A percentile compares a stretch with the other conserved stretches of the same genome.
phyloP scores from a whole-genome alignment of 371 early-diverging fungal genomes.

The Apophysomyces trapeziformis region DNA sequence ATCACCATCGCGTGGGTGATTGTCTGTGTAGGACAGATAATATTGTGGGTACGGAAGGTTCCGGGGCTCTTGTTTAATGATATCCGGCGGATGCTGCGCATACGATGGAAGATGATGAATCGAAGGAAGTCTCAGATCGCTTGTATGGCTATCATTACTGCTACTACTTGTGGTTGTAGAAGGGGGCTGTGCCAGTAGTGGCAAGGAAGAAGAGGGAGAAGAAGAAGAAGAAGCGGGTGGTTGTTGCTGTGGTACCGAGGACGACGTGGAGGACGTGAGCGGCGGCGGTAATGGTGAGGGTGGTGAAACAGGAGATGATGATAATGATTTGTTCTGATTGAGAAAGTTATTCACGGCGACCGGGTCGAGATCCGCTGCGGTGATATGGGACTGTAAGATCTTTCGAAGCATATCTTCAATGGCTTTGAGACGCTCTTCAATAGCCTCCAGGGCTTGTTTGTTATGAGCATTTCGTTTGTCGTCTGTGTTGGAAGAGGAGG shows the following conservation, averaged over 20 bases:
- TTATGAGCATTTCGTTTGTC: constrained; percentile 34
- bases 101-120: constrained; percentile 35
- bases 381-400: constrained; percentile 26
- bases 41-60: constrained; percentile 2
- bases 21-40: constrained; percentile 5
- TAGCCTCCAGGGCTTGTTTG: constrained; percentile 41
- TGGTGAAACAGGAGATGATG: constrained; percentile 24
- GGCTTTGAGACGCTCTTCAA: constrained; percentile 38
- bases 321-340: constrained; percentile 24
- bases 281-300: constrained; percentile 16
- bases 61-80: constrained; percentile 3
- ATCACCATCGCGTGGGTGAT: constrained; percentile 5
- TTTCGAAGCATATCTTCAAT: constrained; percentile 44
- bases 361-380: constrained; percentile 22
- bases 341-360: constrained; percentile 28
- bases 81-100: constrained; percentile 15
- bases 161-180: constrained; percentile 4
- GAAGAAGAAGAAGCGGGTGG: background rate
- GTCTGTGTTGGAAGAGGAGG: constrained; percentile 28
- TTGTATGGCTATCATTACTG: background rate
- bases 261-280: background rate
- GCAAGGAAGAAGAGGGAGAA: background rate
- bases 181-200: constrained; percentile 6
- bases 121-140: constrained; percentile 38
- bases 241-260: background rate